phyloP scores from a whole-genome alignment of 768 basidiomycete species.

The Mycena indigotica region DNA sequence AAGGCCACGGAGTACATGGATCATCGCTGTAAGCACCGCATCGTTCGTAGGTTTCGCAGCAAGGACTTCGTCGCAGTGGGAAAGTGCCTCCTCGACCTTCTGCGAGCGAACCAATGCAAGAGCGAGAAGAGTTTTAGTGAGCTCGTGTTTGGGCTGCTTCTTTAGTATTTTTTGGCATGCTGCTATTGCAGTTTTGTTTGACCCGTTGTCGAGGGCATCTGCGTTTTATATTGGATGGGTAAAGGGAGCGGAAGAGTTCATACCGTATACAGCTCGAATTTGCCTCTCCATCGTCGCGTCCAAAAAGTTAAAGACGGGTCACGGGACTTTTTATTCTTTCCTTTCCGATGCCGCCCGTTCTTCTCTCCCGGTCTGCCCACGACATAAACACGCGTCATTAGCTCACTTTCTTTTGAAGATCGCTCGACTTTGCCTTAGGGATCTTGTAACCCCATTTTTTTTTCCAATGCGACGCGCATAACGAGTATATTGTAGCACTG shows the following conservation, averaged over 20 bases:
- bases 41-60: conserved; percentile 74
- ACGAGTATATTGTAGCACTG: conserved; percentile 45
- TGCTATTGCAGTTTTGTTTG: conserved; percentile 84
- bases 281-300: conserved; percentile 67
- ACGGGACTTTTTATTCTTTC: conserved; percentile 7
- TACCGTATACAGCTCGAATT: conserved; percentile 84
- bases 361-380: conserved; percentile 53
- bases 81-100: conserved; percentile 82
- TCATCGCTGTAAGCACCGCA: conserved; percentile 74
- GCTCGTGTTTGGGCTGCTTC: conserved; percentile 74
- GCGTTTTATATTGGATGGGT: conserved; percentile 9
- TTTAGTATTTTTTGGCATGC: conserved; percentile 87
- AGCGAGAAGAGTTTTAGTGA: conserved; percentile 83
- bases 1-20: conserved; percentile 78
- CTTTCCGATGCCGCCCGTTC: conserved; percentile 38
- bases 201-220: conserved; percentile 87
- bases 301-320: neutral
- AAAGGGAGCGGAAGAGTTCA: conserved; percentile 24
- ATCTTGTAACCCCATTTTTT: conserved; percentile 42
- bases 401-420: conserved; percentile 38
- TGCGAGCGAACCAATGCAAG: conserved; percentile 82
- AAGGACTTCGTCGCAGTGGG: conserved; percentile 79
- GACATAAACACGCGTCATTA: neutral
- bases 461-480: neutral
- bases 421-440: conserved; percentile 72